Percentiles rank a stretch among this genome's conserved stretches.
phyloP scores from a whole-genome alignment of 106 monocot genomes.

The Hemerocallis citrina region DNA sequence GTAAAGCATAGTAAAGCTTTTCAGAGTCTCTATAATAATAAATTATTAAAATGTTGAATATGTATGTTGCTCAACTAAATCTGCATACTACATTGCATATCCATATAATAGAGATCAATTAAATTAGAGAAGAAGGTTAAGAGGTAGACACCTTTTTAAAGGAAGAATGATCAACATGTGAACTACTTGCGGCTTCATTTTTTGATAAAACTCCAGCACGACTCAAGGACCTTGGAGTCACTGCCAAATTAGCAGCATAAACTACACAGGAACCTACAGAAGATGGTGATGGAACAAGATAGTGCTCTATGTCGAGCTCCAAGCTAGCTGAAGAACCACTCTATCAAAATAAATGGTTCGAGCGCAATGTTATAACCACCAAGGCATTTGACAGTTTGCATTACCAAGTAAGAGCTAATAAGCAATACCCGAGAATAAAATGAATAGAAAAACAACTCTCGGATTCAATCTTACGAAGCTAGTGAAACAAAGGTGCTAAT shows the following conservation, averaged over 20 bases:
- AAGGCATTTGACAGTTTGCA: too few relatives aligned
- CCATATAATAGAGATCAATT: neutral
- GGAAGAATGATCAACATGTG: slow-evolving; percentile 17
- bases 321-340: slow-evolving; percentile 59
- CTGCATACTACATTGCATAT: too few relatives aligned
- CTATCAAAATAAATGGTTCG: slow-evolving; percentile 41
- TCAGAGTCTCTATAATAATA: too few relatives aligned
- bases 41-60: too few relatives aligned
- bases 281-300: slow-evolving; percentile 78
- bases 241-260: slow-evolving; percentile 82
- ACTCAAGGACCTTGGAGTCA: slow-evolving; percentile 51
- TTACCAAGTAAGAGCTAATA: too few relatives aligned
- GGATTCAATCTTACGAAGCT: too few relatives aligned
- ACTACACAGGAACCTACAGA: slow-evolving; percentile 26
- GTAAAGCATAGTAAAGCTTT: too few relatives aligned
- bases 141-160: slow-evolving; percentile 41
- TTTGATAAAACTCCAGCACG: slow-evolving; percentile 23
- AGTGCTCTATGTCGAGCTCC: slow-evolving; percentile 93
- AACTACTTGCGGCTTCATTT: slow-evolving; percentile 26
- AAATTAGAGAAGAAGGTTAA: slow-evolving; percentile 8
- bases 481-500: too few relatives aligned
- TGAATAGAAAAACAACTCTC: too few relatives aligned
- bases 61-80: too few relatives aligned
- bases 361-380: too few relatives aligned
- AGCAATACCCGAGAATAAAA: too few relatives aligned